Percentiles rank a stretch among this genome's conserved stretches.
These are phyloP conservation scores for Furcasterigmium furcatum DNA, from an alignment of 2,329 filamentous ascomycete species.

Conservation along the genomic window DNA sequence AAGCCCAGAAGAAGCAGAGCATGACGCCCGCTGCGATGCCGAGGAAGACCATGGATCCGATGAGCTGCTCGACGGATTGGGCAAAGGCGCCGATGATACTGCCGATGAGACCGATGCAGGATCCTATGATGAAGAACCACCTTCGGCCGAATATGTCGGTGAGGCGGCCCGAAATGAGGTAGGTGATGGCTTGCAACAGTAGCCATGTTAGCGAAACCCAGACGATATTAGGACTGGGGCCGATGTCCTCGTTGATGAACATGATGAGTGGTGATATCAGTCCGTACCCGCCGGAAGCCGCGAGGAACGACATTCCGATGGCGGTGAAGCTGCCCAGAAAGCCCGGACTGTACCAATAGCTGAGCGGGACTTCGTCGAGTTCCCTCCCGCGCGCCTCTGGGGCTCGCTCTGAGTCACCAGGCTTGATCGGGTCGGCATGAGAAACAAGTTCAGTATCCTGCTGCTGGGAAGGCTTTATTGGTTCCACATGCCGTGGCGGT, in stretches of 20 bases:
- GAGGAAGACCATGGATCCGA: slow-evolving; percentile 28
- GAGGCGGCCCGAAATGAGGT: slow-evolving; percentile 32
- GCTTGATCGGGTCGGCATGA: too few species aligned
- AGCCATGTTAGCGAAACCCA: slow-evolving; percentile 22
- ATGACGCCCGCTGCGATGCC: slow-evolving; percentile 23
- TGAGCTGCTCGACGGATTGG: slow-evolving; percentile 27
- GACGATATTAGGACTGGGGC: slow-evolving; percentile 10
- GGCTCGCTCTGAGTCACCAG: too few species aligned
- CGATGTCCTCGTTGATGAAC: neutral
- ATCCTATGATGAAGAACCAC: slow-evolving; percentile 35
- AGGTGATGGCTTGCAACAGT: slow-evolving; percentile 28
- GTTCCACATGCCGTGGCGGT: too few species aligned
- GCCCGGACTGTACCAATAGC: too few species aligned
- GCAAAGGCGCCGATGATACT: slow-evolving; percentile 32
- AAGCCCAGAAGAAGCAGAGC: neutral
- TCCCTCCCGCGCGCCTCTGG: too few species aligned
- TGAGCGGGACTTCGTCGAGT: too few species aligned
- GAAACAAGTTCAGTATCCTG: too few species aligned
- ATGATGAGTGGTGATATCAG: neutral
- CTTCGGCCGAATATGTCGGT: slow-evolving; percentile 34
- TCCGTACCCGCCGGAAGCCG: too few species aligned
- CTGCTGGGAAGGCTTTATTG: too few species aligned
- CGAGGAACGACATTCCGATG: too few species aligned
- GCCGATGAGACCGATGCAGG: slow-evolving; percentile 28
- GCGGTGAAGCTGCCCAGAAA: too few species aligned